phyloP scores from a whole-genome alignment of 129 eudicot genomes.

The Ambrosia artemisiifolia region DNA sequence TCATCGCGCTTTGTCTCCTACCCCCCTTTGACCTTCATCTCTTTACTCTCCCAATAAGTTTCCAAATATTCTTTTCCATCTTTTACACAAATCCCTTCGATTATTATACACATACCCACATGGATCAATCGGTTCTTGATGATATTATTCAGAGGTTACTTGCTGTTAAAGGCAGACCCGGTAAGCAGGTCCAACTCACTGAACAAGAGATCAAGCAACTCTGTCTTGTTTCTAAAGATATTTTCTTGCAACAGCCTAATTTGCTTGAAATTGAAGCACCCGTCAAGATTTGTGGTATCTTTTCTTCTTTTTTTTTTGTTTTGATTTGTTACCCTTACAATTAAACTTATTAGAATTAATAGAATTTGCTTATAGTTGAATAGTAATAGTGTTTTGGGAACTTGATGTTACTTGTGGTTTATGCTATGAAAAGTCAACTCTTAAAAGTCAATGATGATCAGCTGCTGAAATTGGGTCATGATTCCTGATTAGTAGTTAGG shows the following conservation, averaged over 20 bases:
- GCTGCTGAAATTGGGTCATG: constrained; percentile 10
- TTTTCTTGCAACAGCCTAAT: constrained; percentile 74
- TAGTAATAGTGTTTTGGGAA: too few species aligned
- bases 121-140: constrained; percentile 72
- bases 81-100: not conserved
- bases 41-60: too few species aligned
- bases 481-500: not conserved
- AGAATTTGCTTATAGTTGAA: too few species aligned
- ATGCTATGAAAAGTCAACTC: constrained; percentile 18
- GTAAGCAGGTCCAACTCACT: constrained; percentile 84
- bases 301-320: not conserved
- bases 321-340: too few species aligned
- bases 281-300: constrained; percentile 71
- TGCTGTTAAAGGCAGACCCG: constrained; percentile 69
- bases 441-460: constrained; percentile 6
- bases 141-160: constrained; percentile 62
- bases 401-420: not conserved
- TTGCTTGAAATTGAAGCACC: constrained; percentile 86
- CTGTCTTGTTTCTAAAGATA: constrained; percentile 44
- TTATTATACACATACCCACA: not conserved
- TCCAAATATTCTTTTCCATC: too few species aligned
- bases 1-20: too few species aligned
- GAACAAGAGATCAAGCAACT: constrained; percentile 89
- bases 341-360: too few species aligned
- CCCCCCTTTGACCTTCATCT: too few species aligned